phyloP scores from a whole-genome alignment of 768 basidiomycete genomes.

The Rhizopogon rudus region DNA sequence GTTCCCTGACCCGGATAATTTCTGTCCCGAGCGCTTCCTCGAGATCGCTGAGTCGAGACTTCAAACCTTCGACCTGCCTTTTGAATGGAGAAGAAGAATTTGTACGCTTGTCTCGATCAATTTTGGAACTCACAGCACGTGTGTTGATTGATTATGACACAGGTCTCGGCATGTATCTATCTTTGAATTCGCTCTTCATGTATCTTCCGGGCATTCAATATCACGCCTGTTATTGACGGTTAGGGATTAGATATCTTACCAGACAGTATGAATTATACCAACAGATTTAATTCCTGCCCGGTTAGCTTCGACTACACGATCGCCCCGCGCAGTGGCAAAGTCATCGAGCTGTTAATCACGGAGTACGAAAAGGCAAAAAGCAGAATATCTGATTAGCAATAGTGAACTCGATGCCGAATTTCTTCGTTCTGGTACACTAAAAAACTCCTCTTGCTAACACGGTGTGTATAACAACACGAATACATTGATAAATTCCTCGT shows the following conservation, averaged over 20 bases:
- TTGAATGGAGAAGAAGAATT: not conserved
- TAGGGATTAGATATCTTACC: not conserved
- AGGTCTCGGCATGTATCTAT: constrained; percentile 14
- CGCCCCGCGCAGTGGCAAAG: constrained; percentile 17
- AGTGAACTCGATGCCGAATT: not conserved
- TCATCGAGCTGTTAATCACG: not conserved
- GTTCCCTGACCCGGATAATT: constrained; percentile 14
- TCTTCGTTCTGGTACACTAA: not conserved
- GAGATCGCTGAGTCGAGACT: constrained; percentile 1
- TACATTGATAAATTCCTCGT: not conserved
- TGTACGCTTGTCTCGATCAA: not conserved
- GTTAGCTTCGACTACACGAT: constrained; percentile 28
- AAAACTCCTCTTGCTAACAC: not conserved
- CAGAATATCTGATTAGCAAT: not conserved
- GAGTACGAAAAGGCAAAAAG: not conserved
- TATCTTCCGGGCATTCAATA: constrained; percentile 13
- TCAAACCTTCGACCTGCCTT: constrained; percentile 2
- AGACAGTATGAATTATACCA: constrained; percentile 28
- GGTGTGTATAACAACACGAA: not conserved
- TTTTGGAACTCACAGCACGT: not conserved
- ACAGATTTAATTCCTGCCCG: constrained; percentile 31
- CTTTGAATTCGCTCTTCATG: constrained; percentile 9
- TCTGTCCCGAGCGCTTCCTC: constrained; percentile 17
- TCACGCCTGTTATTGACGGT: not conserved
- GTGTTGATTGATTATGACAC: not conserved